phyloP scores from a whole-genome alignment of 495 filamentous ascomycete species.

The Aspergillus haitiensis region DNA sequence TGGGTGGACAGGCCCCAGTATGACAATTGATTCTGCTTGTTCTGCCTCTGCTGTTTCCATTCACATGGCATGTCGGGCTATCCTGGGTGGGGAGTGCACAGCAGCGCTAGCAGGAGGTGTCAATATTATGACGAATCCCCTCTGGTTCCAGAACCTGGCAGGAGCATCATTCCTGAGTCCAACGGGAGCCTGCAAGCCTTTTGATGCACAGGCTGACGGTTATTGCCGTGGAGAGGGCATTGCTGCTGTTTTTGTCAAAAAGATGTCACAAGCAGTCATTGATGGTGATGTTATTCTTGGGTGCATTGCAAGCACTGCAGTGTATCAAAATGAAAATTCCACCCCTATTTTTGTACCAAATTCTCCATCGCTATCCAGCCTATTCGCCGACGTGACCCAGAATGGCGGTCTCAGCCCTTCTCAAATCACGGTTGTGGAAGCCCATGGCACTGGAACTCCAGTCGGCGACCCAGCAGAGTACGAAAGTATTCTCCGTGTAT shows the following conservation, averaged over 20 bases:
- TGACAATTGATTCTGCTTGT: constrained; percentile 41
- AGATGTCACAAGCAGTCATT: no score
- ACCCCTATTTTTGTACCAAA: no score
- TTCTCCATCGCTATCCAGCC: no score
- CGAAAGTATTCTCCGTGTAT: constrained; percentile 32
- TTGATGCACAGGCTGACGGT: constrained; percentile 63
- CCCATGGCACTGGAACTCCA: no score
- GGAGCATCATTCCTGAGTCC: constrained; percentile 30
- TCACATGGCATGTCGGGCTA: constrained; percentile 23
- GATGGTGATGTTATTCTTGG: no score
- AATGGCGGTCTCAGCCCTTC: no score
- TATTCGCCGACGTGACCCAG: no score
- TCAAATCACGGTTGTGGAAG: no score
- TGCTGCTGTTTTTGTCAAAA: no score
- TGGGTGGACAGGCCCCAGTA: constrained; percentile 41
- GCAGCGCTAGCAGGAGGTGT: constrained; percentile 30
- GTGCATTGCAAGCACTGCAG: no score
- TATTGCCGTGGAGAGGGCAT: constrained; percentile 70
- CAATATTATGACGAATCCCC: constrained; percentile 33
- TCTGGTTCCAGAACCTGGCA: constrained; percentile 20
- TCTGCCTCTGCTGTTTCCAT: constrained; percentile 32
- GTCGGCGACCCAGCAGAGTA: constrained; percentile 28
- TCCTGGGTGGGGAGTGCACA: constrained; percentile 14
- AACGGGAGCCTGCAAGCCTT: constrained; percentile 56
- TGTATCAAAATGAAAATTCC: no score